Percentiles rank a stretch among this genome's conserved stretches.
These are phyloP conservation scores for Cercospora sp. DNA, from an alignment of 2,329 filamentous ascomycete species.

Conservation along the genomic window DNA sequence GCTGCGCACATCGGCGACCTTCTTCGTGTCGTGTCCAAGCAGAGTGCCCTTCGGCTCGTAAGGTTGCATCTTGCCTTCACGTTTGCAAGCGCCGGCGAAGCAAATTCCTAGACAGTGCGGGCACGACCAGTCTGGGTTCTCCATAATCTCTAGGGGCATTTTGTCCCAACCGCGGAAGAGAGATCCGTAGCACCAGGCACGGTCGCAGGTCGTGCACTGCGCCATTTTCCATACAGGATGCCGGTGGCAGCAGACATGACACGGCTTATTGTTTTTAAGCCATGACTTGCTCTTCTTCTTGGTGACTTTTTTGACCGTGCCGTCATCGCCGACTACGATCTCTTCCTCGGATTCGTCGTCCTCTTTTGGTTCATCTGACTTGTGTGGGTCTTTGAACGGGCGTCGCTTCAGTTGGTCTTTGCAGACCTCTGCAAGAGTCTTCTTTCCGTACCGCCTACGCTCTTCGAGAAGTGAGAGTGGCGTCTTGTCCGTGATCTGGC, in stretches of 20 bases:
- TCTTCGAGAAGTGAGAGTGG: constrained; percentile 72
- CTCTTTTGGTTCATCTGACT: constrained; percentile 50
- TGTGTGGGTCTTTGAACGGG: constrained; percentile 79
- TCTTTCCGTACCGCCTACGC: constrained; percentile 65
- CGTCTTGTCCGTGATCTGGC: constrained; percentile 59
- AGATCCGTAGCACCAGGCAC: constrained; percentile 88
- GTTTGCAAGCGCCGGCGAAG: constrained; percentile 78
- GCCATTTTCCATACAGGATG: constrained; percentile 85
- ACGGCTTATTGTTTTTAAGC: constrained; percentile 56
- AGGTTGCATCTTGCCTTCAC: constrained; percentile 66
- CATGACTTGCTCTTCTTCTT: constrained; percentile 57
- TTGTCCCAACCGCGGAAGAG: constrained; percentile 89
- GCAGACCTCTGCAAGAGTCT: constrained; percentile 87
- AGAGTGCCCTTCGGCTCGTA: constrained; percentile 86
- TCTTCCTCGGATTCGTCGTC: constrained; percentile 52
- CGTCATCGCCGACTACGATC: constrained; percentile 64
- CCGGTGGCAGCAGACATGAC: constrained; percentile 79
- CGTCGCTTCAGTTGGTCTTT: constrained; percentile 79
- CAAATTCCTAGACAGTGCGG: constrained; percentile 84
- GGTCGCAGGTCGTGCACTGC: constrained; percentile 71
- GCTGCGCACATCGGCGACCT: constrained; percentile 86
- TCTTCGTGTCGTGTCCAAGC: constrained; percentile 86
- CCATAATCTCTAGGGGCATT: constrained; percentile 79
- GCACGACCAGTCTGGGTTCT: constrained; percentile 81
- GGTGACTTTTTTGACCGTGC: constrained; percentile 62